Percentiles rank a stretch among this genome's conserved stretches.
phyloP scores from a whole-genome alignment of 768 basidiomycete species.

The Russula earlei region DNA sequence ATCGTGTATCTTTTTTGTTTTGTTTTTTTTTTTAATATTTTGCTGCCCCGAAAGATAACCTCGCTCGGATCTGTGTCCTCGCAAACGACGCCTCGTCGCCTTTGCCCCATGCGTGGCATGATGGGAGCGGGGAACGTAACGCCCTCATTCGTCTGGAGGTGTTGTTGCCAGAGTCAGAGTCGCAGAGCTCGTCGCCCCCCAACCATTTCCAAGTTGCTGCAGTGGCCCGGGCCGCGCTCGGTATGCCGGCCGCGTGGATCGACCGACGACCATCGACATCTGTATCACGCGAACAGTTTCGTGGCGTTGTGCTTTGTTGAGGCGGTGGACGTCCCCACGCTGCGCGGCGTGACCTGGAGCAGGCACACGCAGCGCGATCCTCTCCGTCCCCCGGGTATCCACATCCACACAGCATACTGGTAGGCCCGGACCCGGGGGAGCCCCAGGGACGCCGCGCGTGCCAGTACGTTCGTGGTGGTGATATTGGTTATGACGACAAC shows the following conservation, averaged over 20 bases:
- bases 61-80: constrained; percentile 60
- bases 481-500: too few species aligned
- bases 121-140: constrained; percentile 20
- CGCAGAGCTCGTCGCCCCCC: neutral
- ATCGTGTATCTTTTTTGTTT: too few species aligned
- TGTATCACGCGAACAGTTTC: constrained; percentile 36
- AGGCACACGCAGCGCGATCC: constrained; percentile 32
- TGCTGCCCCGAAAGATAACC: constrained; percentile 61
- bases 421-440: too few species aligned
- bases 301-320: constrained; percentile 60
- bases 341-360: constrained; percentile 20
- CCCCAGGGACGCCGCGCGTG: constrained; percentile 41
- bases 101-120: constrained; percentile 21
- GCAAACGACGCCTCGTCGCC: constrained; percentile 29
- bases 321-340: constrained; percentile 29
- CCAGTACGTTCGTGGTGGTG: neutral
- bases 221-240: constrained; percentile 32
- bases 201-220: constrained; percentile 26
- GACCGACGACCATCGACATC: constrained; percentile 50
- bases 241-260: constrained; percentile 40
- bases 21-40: too few species aligned
- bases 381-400: constrained; percentile 57
- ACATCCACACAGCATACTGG: constrained; percentile 64
- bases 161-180: neutral
- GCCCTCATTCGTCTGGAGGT: constrained; percentile 34